Percentiles rank a stretch among this genome's conserved stretches.
These are phyloP conservation scores for Beauveria brongniartii DNA, from an alignment of 2,329 filamentous ascomycete genomes.

Conservation along the genomic window DNA sequence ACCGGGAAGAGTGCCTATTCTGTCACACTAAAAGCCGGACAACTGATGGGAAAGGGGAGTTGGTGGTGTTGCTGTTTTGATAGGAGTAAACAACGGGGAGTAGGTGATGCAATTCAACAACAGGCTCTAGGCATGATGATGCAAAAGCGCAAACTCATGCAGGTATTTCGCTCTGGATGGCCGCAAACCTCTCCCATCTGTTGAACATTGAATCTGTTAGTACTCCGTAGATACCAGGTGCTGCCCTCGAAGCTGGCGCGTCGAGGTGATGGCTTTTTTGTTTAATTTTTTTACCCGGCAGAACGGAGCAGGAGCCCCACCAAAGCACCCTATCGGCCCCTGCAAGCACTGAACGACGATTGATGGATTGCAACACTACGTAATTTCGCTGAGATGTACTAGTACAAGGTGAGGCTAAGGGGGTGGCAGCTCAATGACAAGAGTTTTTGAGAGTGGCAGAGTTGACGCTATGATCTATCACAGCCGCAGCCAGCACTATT, in stretches of 20 bases:
- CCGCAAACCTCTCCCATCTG: no score
- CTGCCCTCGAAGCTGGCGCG: background rate
- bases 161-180: no score
- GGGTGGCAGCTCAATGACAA: background rate
- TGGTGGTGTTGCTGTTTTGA: background rate
- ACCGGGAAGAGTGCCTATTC: constrained; percentile 13
- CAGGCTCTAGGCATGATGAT: no score
- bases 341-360: constrained; percentile 15
- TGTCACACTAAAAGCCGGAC: background rate
- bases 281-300: background rate
- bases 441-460: background rate
- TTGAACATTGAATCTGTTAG: no score
- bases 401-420: constrained; percentile 14
- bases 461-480: no score
- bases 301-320: constrained; percentile 3
- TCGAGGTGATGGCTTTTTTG: background rate
- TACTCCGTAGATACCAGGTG: background rate
- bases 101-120: background rate
- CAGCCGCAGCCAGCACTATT: no score
- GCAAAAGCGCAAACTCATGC: no score
- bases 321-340: background rate
- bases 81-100: background rate
- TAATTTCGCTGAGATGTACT: constrained; percentile 17
- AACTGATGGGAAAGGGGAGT: constrained; percentile 9
- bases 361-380: constrained; percentile 14